Conservation (phyloP, 2,329 filamentous ascomycete genomes). For the Phoma sp. region DNA sequence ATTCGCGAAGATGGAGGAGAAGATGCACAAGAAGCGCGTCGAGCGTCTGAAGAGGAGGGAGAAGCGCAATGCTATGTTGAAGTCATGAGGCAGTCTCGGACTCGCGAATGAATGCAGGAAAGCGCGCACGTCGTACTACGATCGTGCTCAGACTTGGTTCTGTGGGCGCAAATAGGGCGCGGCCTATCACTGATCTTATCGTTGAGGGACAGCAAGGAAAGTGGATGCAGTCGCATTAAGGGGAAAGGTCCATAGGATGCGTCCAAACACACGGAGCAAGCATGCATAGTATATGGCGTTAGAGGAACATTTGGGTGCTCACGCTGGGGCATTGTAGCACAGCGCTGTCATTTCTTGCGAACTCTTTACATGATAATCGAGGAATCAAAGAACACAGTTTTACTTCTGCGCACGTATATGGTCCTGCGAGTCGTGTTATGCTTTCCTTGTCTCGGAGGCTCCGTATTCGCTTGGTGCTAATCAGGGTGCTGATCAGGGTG, state of each 20-base stretch:
- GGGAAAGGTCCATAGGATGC: not conserved
- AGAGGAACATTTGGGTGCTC: not conserved
- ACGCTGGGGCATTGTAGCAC: not conserved
- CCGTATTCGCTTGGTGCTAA: not conserved
- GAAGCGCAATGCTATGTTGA: conserved; percentile 86
- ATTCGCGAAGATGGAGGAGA: conserved; percentile 92
- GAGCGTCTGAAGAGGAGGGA: conserved; percentile 93
- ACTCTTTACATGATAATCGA: not conserved
- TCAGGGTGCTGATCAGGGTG: conserved; percentile 1
- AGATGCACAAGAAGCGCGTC: conserved; percentile 95
- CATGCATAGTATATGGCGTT: conserved; percentile 15
- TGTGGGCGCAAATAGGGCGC: too few relatives aligned
- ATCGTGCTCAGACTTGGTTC: too few relatives aligned
- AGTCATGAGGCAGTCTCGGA: conserved; percentile 47
- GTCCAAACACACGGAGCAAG: not conserved
- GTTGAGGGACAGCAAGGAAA: not conserved
- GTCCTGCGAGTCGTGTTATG: too few relatives aligned
- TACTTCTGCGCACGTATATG: too few relatives aligned
- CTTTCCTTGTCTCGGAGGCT: not conserved
- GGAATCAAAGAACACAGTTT: too few relatives aligned
- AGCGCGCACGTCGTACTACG: not conserved
- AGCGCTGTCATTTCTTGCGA: not conserved
- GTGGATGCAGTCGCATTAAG: not conserved
- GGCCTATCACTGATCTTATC: too few relatives aligned
- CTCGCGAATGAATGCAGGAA: not conserved